Evolutionary conservation across 495 filamentous ascomycete species (phyloP), one percentile per base, ranked within the genome.

Genomic region (Parathielavia appendiculata): DNA sequence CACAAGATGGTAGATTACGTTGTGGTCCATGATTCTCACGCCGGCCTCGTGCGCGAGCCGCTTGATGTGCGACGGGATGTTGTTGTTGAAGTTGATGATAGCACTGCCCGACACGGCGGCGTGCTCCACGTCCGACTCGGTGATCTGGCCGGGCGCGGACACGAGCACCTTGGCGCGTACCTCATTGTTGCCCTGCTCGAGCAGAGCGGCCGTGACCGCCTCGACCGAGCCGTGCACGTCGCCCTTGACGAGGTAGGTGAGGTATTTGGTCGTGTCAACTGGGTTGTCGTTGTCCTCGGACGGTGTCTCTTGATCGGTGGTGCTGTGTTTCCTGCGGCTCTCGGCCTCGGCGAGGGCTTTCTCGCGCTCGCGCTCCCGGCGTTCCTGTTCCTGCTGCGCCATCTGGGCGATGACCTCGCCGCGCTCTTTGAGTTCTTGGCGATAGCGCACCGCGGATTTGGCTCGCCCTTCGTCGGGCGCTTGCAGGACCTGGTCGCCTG

Each of bases 221-320:
- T 99, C 93, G 8, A 91, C 92, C 1, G 91, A 96, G 11, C 93
- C 93, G 55, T 83, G 84, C 16, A 97, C 93, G 67, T 99, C 95
- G 44, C 84, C 91, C 73, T 97, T 97, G 74, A 99, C 76, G 44
- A 92, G 80, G 73, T 96, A 91, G 60, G 84, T 82, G 53, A 96
- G 76, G n/a, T 82, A 67, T 57, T 87, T 83, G 8, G 81, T 77
- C 0, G 83, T 85, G 22, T 79, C 71, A 16, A 82, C 82, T 54
- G 85, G 62, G 1, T 54, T 50, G 4, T 61, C 56, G 22, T 53
- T 51, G 12, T 38, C 66, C 43, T 80, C 70, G 16, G 83, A 80
- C 58, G 49, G 34, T 19, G 36, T 23, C 13, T n/a, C 46, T n/a
- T n/a, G 35, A n/a, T n/a, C n/a, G n/a, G 35, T 52, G 35, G 11